phyloP scores from a whole-genome alignment of 2,329 filamentous ascomycete genomes.

The Thielaviopsis ethacetica region DNA sequence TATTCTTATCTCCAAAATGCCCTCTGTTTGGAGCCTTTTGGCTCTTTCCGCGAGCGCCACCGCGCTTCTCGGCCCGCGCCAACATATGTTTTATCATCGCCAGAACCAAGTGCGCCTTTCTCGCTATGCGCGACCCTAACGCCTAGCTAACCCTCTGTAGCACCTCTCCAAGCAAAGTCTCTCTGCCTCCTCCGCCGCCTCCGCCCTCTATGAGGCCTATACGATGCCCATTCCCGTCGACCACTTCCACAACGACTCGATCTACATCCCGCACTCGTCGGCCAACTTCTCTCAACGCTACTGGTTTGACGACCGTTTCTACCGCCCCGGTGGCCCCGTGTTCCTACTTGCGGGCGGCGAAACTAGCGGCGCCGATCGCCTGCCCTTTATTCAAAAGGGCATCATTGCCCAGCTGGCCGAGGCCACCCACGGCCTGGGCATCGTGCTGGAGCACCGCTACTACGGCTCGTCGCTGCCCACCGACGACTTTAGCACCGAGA shows the following conservation, averaged over 20 bases:
- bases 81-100: background rate
- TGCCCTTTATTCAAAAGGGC: slow-evolving; percentile 62
- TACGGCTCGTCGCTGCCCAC: slow-evolving; percentile 64
- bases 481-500: slow-evolving; percentile 47
- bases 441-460: slow-evolving; percentile 76
- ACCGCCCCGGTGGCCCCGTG: slow-evolving; percentile 62
- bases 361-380: slow-evolving; percentile 41
- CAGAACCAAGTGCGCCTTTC: background rate
- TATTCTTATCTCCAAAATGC: no score
- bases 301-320: slow-evolving; percentile 67
- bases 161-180: background rate
- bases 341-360: slow-evolving; percentile 64
- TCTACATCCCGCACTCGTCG: slow-evolving; percentile 61
- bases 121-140: background rate
- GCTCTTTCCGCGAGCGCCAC: background rate
- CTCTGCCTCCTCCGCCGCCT: background rate
- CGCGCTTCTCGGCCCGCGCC: background rate
- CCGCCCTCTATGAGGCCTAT: slow-evolving; percentile 21
- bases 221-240: slow-evolving; percentile 43
- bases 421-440: slow-evolving; percentile 57
- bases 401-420: slow-evolving; percentile 54
- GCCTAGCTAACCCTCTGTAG: background rate
- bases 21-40: background rate
- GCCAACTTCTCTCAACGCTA: slow-evolving; percentile 57
- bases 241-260: slow-evolving; percentile 66